Evolutionary conservation across 495 filamentous ascomycete species (phyloP), one percentile per base, ranked within the genome.

Genomic region (Hypoxylon fuscum): DNA sequence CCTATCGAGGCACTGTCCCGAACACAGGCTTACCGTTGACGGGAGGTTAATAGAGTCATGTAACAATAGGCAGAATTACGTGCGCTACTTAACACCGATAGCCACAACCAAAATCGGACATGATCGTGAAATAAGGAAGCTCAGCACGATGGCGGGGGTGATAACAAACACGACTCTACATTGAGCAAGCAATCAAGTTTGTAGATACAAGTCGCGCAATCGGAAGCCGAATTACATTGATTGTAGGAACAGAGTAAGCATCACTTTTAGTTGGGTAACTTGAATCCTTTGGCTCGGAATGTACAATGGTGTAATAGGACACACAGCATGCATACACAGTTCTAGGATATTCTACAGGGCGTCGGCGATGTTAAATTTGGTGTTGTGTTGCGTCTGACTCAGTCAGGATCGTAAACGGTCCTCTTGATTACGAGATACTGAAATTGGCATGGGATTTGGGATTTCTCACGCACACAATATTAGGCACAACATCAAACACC

Each of bases 311-410:
- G 40, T 3, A 27, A 43, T 42, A 38, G 32, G n/a, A 59, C 61
- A 45, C 53, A 47, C 37, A 46, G 12, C 12, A 48, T 41, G 23
- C 47, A 44, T 48, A 52, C 31, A 23, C 7, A 17, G 3, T 59
- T 59, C 25, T 35, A 41, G n/a, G 40, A 21, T 47, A 45, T 60
- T 32, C 57, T 66, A 55, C 23, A 38, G 14, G 53, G 35, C 11
- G 12, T 34, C 37, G 69, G 52, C 62, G 45, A 52, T 49, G 59
- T 66, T 56, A 54, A 57, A 62, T 45, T 35, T 55, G 46, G 41
- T 14, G 56, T 67, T 55, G 66, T 59, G 69, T 68, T 56, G 53
- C 63, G 64, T 72, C 69, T 72, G 67, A 72, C 56, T 72, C 69
- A 68, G 60, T 72, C 69, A 68, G 60, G 55, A 66, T 59, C 47